Percentiles rank a stretch among this genome's conserved stretches.
These are phyloP conservation scores for Blechomonas ayalai DNA, from an alignment of 208 protist species.

Conservation along the genomic window DNA sequence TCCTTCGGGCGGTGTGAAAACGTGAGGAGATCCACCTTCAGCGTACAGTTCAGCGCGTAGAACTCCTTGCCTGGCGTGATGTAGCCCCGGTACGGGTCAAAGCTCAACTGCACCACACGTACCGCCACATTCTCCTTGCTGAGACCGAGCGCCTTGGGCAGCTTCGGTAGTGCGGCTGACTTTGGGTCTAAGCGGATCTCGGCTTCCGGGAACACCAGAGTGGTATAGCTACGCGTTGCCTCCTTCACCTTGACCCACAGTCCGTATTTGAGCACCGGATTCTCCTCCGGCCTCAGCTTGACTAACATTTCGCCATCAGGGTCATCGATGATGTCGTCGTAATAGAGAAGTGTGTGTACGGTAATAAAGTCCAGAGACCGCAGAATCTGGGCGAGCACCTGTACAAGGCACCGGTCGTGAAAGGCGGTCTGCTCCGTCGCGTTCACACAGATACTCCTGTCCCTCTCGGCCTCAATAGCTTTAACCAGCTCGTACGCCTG, in stretches of 20 bases:
- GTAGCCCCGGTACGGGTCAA: slow-evolving; percentile 71
- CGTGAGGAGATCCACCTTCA: slow-evolving; percentile 80
- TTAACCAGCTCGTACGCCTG: slow-evolving; percentile 66
- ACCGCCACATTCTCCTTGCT: slow-evolving; percentile 87
- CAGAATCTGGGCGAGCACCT: slow-evolving; percentile 59
- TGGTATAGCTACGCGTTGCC: slow-evolving; percentile 77
- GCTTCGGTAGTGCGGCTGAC: slow-evolving; percentile 47
- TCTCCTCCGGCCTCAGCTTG: slow-evolving; percentile 24
- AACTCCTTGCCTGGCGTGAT: slow-evolving; percentile 32
- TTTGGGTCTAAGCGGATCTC: slow-evolving; percentile 84
- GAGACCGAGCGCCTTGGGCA: slow-evolving; percentile 81
- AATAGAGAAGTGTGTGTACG: slow-evolving; percentile 53
- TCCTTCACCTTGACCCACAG: slow-evolving; percentile 88
- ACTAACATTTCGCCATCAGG: slow-evolving; percentile 70
- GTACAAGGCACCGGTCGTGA: slow-evolving; percentile 24
- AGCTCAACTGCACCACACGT: slow-evolving; percentile 79
- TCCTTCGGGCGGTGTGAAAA: slow-evolving; percentile 69
- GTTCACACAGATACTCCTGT: slow-evolving; percentile 8
- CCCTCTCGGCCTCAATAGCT: slow-evolving; percentile 50
- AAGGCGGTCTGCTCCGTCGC: slow-evolving; percentile 13
- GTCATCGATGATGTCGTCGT: slow-evolving; percentile 70
- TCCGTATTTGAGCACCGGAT: slow-evolving; percentile 78
- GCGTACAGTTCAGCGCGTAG: slow-evolving; percentile 80
- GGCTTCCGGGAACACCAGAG: slow-evolving; percentile 65
- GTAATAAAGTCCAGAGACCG: slow-evolving; percentile 76